Base-by-base conservation (phyloP, 345 rosid genomes). In the Mercurialis annua region DNA sequence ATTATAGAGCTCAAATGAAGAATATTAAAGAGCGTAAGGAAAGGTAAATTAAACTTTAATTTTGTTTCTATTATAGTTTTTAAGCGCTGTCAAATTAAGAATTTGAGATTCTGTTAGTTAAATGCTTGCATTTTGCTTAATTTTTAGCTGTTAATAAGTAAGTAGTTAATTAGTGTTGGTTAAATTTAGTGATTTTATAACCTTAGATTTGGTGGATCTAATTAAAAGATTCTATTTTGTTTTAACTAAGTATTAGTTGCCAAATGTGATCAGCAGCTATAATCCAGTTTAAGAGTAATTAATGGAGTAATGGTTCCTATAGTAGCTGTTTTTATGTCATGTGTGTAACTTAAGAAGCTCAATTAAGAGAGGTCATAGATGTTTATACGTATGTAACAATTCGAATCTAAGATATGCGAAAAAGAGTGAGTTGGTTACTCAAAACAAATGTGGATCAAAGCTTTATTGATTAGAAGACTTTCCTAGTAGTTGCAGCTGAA, bases 1-100 rank as follows among this genome's bases (percentile, higher is more conserved):
- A 92, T 78, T 92, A 92, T 62, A 78, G 90, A 85, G 92, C 87
- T 78, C 98, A 92, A 75, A 87, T 43, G 81, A 92, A 92, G 84
- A 90, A 83, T 78, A 85, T 92, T 78, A 88, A 83, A 66, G 96
- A 92, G 67, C 86, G 98, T 53, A 90, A 88, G 74, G 96, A 92
- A 78, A 88, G 98, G 98, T 92, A n/a, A 18, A 38, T 34, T 59
- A 29, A 33, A 58, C n/a, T 58, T n/a, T 16, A 6, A 15, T 34
- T 5, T 9, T 10, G 27, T 44, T 34, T 58, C 15, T 44, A 18
- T 10, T 58, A 44, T 9, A 17, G 2, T 17, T 50, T 55, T 54
- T 66, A 38, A 11, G 5, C 52, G 33, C 46, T 14, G 44, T 23
- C 3, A 33, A 26, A 38, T 21, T 29, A 0, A 17, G 43, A 63